A percentile compares a stretch with the other conserved stretches of the same genome.
phyloP scores from a whole-genome alignment of 116 monocot species.

The Posidonia oceanica region DNA sequence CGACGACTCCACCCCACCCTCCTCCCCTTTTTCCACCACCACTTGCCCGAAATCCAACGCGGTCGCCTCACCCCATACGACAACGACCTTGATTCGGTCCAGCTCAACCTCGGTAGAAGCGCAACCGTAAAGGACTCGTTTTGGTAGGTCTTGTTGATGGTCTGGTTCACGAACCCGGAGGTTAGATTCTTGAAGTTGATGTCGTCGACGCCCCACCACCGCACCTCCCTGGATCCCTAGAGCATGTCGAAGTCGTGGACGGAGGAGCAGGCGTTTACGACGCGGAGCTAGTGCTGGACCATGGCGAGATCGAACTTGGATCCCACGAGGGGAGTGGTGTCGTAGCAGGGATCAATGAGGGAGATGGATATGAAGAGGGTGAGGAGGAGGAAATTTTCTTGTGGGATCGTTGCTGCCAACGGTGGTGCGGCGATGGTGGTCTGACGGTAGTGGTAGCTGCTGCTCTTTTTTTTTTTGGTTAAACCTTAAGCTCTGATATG shows the following conservation, averaged over 20 bases:
- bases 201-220: conserved; percentile 7
- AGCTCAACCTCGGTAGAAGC: conserved; percentile 25
- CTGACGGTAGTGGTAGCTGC: too few species aligned
- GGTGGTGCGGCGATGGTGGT: not conserved
- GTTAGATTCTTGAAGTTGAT: conserved; percentile 36
- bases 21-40: conserved; percentile 3
- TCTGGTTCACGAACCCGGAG: conserved; percentile 21
- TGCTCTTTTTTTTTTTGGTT: too few species aligned
- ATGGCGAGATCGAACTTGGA: too few species aligned
- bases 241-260: conserved; percentile 71
- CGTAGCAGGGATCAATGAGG: not conserved
- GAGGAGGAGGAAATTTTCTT: too few species aligned
- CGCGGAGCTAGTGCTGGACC: conserved; percentile 8
- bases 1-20: not conserved
- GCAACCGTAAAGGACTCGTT: conserved; percentile 42
- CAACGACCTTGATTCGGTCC: conserved; percentile 40
- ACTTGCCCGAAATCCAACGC: conserved; percentile 73
- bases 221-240: conserved; percentile 30
- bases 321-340: conserved; percentile 13
- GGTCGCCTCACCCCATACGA: conserved; percentile 57
- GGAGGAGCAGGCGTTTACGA: conserved; percentile 51
- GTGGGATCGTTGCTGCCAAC: too few species aligned
- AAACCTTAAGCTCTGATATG: too few species aligned
- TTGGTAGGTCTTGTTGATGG: conserved; percentile 40
- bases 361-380: not conserved